phyloP scores from a whole-genome alignment of 1,139 yeast species.

The Lodderomyces elongisporus region DNA sequence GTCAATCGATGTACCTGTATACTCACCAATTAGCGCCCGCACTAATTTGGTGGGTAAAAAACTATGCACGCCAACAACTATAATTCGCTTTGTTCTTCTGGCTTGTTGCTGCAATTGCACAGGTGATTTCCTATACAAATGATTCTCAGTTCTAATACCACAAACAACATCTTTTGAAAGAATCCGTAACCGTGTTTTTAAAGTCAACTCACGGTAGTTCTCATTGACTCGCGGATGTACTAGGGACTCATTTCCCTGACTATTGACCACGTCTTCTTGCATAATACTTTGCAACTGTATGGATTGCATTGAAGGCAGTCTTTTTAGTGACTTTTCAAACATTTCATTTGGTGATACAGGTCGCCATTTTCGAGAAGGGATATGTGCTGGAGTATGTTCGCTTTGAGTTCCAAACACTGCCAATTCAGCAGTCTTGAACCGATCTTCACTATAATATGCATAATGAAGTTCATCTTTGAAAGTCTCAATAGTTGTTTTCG shows the following conservation, averaged over 20 bases:
- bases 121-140: slow-evolving; percentile 25
- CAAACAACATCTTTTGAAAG: slow-evolving; percentile 28
- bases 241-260: not conserved
- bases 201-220: slow-evolving; percentile 36
- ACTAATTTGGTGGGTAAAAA: slow-evolving; percentile 52
- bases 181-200: slow-evolving; percentile 36
- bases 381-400: slow-evolving; percentile 35
- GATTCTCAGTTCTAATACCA: slow-evolving; percentile 26
- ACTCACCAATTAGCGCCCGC: slow-evolving; percentile 40
- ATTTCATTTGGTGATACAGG: slow-evolving; percentile 35
- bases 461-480: slow-evolving; percentile 31
- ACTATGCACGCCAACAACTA: slow-evolving; percentile 47
- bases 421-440: slow-evolving; percentile 20
- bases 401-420: slow-evolving; percentile 40
- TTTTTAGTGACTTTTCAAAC: slow-evolving; percentile 21
- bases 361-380: slow-evolving; percentile 28
- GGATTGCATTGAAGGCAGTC: not conserved
- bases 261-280: no score
- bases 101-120: slow-evolving; percentile 13
- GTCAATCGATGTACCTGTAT: slow-evolving; percentile 39
- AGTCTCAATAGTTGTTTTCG: slow-evolving; percentile 33
- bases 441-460: slow-evolving; percentile 26
- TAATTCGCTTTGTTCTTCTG: slow-evolving; percentile 25
- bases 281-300: no score
- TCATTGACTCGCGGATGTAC: slow-evolving; percentile 1